Evolutionary conservation across 208 protist genomes (phyloP), one percentile per base, ranked within the genome.

Genomic region (Trypanosoma theileri): DNA sequence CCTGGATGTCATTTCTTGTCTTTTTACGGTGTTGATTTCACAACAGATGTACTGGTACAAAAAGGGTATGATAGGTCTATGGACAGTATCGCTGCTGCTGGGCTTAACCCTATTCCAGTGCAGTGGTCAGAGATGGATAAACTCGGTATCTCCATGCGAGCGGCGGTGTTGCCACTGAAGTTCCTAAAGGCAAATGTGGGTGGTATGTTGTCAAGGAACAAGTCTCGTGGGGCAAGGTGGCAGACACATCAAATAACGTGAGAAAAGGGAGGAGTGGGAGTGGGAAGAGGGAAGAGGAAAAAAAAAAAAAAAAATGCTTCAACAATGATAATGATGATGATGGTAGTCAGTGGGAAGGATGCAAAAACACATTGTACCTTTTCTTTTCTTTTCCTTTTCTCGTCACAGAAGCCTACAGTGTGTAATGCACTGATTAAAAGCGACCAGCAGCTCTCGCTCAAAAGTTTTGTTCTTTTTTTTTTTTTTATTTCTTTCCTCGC

Each of bases 91-190:
- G 88, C 89, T 14, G 86, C 87, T 2, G 89, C 86, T 8, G 92
- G 92, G 3, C 75, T 97, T 7, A 95, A 95, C 52, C 92, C 92
- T 0, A 94, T 97, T 64, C 79, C 92, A n/a, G 86, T 95, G 62
- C 84, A 94, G 77, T 97, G 92, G 89, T 95, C 92, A 19, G 92
- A 97, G 71, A 93, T 97, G 87, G 89, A 95, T 54, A 97, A 97
- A 68, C 76, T 97, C 21, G 92, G 92, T 28, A 84, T 97, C 42
- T 97, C 92, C 12, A 97, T 97, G 88, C 83, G 92, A 17, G 66
- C 88, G 16, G 84, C 89, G 11, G 89, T 95, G 48, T 68, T 97
- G 51, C 79, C 84, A 53, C 67, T 97, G 14, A 94, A 93, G 60
- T 97, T 97, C 59, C 72, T 97, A 21, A 71, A 91, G 57, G 72